Base-by-base conservation (phyloP, 2,329 filamentous ascomycete species). In the Epichloe coenophiala region DNA sequence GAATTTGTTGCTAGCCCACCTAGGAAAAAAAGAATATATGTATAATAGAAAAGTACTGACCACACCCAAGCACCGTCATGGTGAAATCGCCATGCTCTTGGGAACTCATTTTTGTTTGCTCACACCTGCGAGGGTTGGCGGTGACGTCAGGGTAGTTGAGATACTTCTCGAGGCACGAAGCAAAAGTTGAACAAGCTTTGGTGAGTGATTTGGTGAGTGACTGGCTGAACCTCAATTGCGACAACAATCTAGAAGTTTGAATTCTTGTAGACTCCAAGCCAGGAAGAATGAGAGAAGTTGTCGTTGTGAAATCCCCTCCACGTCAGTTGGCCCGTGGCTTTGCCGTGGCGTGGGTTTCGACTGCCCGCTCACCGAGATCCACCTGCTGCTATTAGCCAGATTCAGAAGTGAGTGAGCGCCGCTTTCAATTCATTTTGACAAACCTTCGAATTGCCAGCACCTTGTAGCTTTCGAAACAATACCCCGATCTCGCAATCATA, bases 31-130 rank as follows among this genome's bases (percentile, higher is more conserved):
- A 23, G 31, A 38, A 23, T 6, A 23, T 23, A 23, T 23, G 13
- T 21, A 51, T 6, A 17, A 17, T 48, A 57, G 55, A 4, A 17
- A 27, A 27, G 1, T 3, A 71, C 78, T 63, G 76, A 86, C 86
- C 88, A 67, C 86, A 93, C 60, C 88, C 88, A 52, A 95, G 75
- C 55, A 93, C 80, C 54, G 87, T 80, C 70, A 94, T 75, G 57
- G 86, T 91, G 56, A 89, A 76, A 58, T 74, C 72, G 60, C 65
- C 63, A 51, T 68, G 68, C 51, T 68, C 67, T 51, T 68, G 46
- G 40, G 52, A 35, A 47, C 46, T 53, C 52, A 53, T 53, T 35
- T 35, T 23, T 45, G n/a, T 38, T 48, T 35, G 38, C 33, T 15
- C 41, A 19, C 12, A 17, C 6, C 31, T 40, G 12, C 19, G 47